Base-by-base conservation (phyloP, 371 early-diverging fungal species). In the Mucor ambiguus region DNA sequence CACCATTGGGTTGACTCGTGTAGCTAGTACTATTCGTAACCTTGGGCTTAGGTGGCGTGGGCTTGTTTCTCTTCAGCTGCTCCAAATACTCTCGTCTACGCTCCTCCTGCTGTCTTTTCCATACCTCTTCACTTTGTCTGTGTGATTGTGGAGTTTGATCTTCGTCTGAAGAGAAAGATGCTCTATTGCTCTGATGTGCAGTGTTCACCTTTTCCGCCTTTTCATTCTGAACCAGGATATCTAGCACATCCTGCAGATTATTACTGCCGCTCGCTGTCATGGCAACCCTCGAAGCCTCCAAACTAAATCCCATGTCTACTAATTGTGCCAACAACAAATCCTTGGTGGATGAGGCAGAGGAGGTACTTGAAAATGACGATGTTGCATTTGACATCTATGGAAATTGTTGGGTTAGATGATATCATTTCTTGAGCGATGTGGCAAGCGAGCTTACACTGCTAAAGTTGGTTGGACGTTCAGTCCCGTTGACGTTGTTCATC, bases 271-370 rank as follows among this genome's bases (percentile, higher is more conserved):
- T 61, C 32, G 88, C 87, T 32, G 82, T 85, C 29, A 95, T 74
- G 8, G 95, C 94, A 1, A 82, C 68, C 29, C 67, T 77, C 0
- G 93, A 88, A 58, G 80, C 81, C 20, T 88, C 86, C 2, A 77
- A 72, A 20, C 83, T 77, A 71, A 93, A 96, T 0, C 95, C 95
- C 89, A 92, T 90, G 32, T 87, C 87, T 16, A 89, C 82, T 56
- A 94, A 79, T 71, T 89, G 88, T 8, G 93, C 91, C 33, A 90
- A 70, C 32, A 72, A 14, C 29, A 64, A 67, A 33, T 77, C 72
- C 48, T 58, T 54, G 5, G 30, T 26, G 30, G 63, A 29, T 11
- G 55, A n/a, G 6, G 54, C 26, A n/a, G 54, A 20, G 7, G 46
- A 28, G 9, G 20, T 46, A n/a, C 30, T 38, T 22, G 54, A 37